Evolutionary conservation across 495 filamentous ascomycete genomes (phyloP).

Genomic region (Daldinia vernicosa): DNA sequence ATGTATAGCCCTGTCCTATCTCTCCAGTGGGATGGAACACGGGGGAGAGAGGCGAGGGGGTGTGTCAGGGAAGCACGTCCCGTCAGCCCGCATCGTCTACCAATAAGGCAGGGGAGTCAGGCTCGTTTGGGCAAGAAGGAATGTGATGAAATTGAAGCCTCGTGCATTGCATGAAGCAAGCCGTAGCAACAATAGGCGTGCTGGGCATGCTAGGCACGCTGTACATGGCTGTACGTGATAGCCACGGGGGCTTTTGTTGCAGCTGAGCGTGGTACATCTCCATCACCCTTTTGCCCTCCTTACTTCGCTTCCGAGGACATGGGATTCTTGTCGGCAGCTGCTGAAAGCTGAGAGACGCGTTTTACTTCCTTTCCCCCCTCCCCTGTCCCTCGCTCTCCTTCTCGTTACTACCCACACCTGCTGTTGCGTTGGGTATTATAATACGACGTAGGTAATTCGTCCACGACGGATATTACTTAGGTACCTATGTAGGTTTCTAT

Average conservation of each 20-base stretch:
- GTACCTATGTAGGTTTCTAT: not conserved
- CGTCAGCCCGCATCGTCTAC: constrained; percentile 34
- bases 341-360: constrained; percentile 30
- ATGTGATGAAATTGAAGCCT: constrained; percentile 34
- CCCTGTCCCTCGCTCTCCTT: not conserved
- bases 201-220: not conserved
- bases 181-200: constrained; percentile 7
- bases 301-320: constrained; percentile 21
- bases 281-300: not conserved
- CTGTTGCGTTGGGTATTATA: constrained; percentile 27
- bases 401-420: constrained; percentile 14
- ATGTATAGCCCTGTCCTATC: constrained; percentile 22
- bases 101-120: constrained; percentile 29
- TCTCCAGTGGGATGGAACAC: constrained; percentile 37
- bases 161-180: constrained; percentile 37
- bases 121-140: constrained; percentile 42
- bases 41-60: constrained; percentile 7
- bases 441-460: constrained; percentile 22
- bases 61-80: constrained; percentile 26
- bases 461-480: constrained; percentile 10
- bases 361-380: constrained; percentile 16
- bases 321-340: constrained; percentile 12
- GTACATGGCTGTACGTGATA: constrained; percentile 11
- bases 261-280: constrained; percentile 22
- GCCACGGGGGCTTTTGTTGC: constrained; percentile 18